These are phyloP conservation scores for Lactarius trivialis DNA, from an alignment of 768 basidiomycete species.

Conservation along the genomic window DNA sequence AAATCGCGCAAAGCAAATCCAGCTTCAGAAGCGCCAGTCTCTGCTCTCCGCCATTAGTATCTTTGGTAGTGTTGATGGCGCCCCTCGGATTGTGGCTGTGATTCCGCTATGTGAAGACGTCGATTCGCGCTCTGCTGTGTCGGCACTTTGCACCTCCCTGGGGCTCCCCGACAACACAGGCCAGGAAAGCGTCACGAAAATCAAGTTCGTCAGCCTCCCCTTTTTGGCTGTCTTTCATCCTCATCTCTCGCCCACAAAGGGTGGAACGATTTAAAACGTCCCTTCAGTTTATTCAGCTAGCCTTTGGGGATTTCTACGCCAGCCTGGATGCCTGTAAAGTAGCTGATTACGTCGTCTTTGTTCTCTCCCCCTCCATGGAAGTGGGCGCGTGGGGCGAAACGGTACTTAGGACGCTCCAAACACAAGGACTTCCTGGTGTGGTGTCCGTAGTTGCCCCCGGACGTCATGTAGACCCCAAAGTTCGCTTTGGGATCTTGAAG, in stretches of 20 bases:
- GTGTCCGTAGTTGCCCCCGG: conserved; percentile 65
- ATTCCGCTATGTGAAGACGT: conserved; percentile 76
- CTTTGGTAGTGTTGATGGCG: conserved; percentile 70
- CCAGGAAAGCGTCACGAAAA: conserved; percentile 52
- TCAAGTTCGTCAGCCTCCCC: conserved; percentile 45
- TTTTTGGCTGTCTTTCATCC: conserved; percentile 4
- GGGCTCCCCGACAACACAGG: conserved; percentile 49
- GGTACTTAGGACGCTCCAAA: conserved; percentile 79
- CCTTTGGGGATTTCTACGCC: conserved; percentile 63
- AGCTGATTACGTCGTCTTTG: conserved; percentile 85
- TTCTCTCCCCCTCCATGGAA: conserved; percentile 74
- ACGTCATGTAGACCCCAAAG: conserved; percentile 49
- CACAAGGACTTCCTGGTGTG: conserved; percentile 83
- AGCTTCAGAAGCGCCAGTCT: conserved; percentile 61
- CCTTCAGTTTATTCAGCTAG: conserved; percentile 77
- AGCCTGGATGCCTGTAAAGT: conserved; percentile 81
- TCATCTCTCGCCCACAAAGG: conserved; percentile 35
- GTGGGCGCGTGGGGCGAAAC: conserved; percentile 84
- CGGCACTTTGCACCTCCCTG: conserved; percentile 52
- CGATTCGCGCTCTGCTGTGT: conserved; percentile 42
- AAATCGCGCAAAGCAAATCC: conserved; percentile 80
- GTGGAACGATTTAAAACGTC: conserved; percentile 88
- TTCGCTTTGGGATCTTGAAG: conserved; percentile 63
- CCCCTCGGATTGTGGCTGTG: conserved; percentile 81
- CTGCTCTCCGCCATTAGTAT: conserved; percentile 68